Evolutionary conservation across 2,329 filamentous ascomycete species (phyloP), one percentile per base, ranked within the genome.

Genomic region (Stagonosporopsis cucurbitacearum): DNA sequence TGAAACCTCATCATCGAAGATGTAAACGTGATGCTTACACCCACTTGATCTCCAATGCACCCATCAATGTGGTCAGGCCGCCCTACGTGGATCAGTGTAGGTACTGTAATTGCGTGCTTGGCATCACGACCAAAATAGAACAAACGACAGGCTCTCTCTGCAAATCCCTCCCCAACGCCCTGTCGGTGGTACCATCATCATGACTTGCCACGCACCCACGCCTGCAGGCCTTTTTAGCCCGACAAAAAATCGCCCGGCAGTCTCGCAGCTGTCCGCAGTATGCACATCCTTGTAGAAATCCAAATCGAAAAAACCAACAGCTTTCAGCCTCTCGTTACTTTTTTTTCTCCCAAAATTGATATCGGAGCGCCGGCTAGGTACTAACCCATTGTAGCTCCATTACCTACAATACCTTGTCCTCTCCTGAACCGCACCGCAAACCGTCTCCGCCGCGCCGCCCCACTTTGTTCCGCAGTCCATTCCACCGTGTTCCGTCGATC

Each of bases 371-470:
- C 12, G 43, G 30, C 42, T n/a, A n/a, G n/a, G n/a, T n/a, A n/a
- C n/a, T 56, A 50, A 19, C 47, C 47, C 20, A 11, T 22, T 28
- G 15, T 15, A 33, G 43, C 26, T 15, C n/a, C 26, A 15, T 25
- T 33, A 33, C 40, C n/a, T n/a, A n/a, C n/a, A n/a, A n/a, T 22
- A 22, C 36, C 26, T 52, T 17, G 52, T 49, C 39, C 41, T 50
- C 53, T 49, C 51, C 51, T 48, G 26, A 45, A 44, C 33, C 30
- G 33, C 20, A n/a, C n/a, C n/a, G n/a, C n/a, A n/a, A 49, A 54
- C 48, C 35, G 52, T 35, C 40, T 54, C 42, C 50, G 33, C 45
- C 45, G 52, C 40, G 13, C 20, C 13, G 52, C 52, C 46, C 52
- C 52, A 55, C 52, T 17, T 15, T 28, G 28, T 26, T 45, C 46